Evolutionary conservation across 176 grass and related monocot species (phyloP), one percentile per base, ranked within the genome.

Genomic region (Canna indica): DNA sequence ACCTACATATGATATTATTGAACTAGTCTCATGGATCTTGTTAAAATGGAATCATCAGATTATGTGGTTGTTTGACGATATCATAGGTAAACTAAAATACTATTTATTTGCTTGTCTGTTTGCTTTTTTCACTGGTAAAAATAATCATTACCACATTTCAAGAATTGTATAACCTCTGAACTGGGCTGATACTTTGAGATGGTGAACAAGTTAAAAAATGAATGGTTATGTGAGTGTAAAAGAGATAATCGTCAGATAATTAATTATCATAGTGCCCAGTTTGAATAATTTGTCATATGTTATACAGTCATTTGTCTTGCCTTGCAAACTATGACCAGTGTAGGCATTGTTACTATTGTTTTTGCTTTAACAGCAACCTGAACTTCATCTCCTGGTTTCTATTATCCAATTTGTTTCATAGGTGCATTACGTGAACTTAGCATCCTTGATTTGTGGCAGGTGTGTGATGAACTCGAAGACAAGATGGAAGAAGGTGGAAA

Each of bases 401-500:
- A 5, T 63, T 16, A 27, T 2, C 11, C 9, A 58, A 26, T 58
- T 26, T 47, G 33, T 29, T 29, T 68, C 25, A n/a, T 32, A 74
- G n/a, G 1, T 67, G 18, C n/a, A 62, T 69, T 44, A 17, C 22
- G 60, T 58, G 25, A 34, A 42, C 42, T 34, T 14, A 41, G 13
- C 52, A 47, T n/a, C 58, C 58, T 60, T 60, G 30, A 26, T 70
- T 30, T 60, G 59, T 69, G 62, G 59, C 77, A 96, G 93, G 93
- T 96, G 15, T 96, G 92, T 1, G 93, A 96, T 46, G 93, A 96
- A 52, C 72, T 96, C 3, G 93, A 96, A 74, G 88, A 96, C 81
- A 78, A 71, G 63, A 96, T 96, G 93, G 86, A 87, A 79, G 83
- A 73, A 31, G 93, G 93, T 65, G 93, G 93, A 18, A 83, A 87